Evolutionary conservation across 2,329 filamentous ascomycete species (phyloP).

Genomic region (Neonectria hederae): DNA sequence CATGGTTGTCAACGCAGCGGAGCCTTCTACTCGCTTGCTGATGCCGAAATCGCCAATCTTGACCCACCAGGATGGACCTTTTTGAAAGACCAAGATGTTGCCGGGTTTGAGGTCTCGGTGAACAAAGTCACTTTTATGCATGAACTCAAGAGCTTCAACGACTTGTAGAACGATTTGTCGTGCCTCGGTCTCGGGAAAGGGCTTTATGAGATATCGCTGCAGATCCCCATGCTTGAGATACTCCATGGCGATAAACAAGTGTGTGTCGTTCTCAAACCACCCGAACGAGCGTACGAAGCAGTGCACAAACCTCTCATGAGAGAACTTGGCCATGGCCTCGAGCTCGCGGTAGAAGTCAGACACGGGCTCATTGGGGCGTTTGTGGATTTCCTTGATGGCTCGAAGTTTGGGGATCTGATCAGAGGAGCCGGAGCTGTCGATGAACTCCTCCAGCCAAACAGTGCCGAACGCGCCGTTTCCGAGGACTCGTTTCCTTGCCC

Average conservation of each 20-base stretch:
- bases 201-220: constrained; percentile 7
- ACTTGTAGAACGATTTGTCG: constrained; percentile 5
- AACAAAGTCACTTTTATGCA: constrained; percentile 17
- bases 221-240: constrained; percentile 7
- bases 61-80: constrained; percentile 5
- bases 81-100: constrained; percentile 2
- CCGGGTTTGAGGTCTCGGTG: constrained; percentile 17
- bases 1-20: background rate
- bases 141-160: constrained; percentile 10
- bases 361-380: background rate
- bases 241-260: constrained; percentile 15
- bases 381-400: background rate
- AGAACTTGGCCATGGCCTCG: background rate
- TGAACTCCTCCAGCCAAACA: background rate
- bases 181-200: constrained; percentile 6
- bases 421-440: background rate
- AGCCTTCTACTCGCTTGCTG: background rate
- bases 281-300: constrained; percentile 8
- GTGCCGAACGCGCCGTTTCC: background rate
- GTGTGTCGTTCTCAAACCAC: constrained; percentile 4
- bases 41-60: constrained; percentile 17
- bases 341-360: background rate
- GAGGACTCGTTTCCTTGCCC: background rate
- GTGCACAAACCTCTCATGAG: background rate
- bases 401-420: background rate